phyloP scores from a whole-genome alignment of 257 asterid genomes.

The Fraxinus cuspidata region DNA sequence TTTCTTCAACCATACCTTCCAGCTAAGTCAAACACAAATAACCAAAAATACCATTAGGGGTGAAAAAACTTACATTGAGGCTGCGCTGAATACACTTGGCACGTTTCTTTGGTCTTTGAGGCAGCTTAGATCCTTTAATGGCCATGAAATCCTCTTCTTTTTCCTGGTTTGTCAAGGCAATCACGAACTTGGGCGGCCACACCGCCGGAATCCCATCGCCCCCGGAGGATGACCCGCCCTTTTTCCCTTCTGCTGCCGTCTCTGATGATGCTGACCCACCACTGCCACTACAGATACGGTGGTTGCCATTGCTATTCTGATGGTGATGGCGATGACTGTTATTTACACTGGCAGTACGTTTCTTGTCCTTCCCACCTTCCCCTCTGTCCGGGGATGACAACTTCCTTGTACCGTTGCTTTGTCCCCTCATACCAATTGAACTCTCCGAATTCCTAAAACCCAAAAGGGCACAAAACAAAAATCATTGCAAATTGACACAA shows the following conservation, averaged over 20 bases:
- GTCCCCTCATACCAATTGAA: constrained; percentile 51
- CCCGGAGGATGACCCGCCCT: constrained; percentile 57
- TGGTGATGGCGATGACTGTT: constrained; percentile 28
- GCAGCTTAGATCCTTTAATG: constrained; percentile 86
- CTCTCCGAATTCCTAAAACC: constrained; percentile 47
- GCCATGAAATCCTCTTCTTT: constrained; percentile 92
- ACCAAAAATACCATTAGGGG: neutral
- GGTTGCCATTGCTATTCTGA: constrained; percentile 27
- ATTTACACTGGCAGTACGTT: constrained; percentile 26
- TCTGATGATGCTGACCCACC: constrained; percentile 84
- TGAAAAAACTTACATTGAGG: constrained; percentile 64
- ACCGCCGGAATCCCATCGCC: constrained; percentile 55
- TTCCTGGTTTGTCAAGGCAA: constrained; percentile 81
- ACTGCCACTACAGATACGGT: constrained; percentile 32
- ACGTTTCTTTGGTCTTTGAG: constrained; percentile 93
- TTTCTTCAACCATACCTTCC: neutral
- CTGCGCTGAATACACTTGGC: constrained; percentile 83
- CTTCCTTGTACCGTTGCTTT: constrained; percentile 45
- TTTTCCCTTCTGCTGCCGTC: constrained; percentile 55
- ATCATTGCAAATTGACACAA: neutral
- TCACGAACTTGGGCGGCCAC: constrained; percentile 88
- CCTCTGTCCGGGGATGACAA: constrained; percentile 46
- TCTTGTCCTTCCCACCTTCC: constrained; percentile 38
- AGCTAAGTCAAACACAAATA: neutral
- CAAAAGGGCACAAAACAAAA: neutral